A percentile compares a stretch with the other conserved stretches of the same genome.
These are phyloP conservation scores for Peronospora destructor DNA, from an alignment of 352 stramenopile species.

Conservation along the genomic window DNA sequence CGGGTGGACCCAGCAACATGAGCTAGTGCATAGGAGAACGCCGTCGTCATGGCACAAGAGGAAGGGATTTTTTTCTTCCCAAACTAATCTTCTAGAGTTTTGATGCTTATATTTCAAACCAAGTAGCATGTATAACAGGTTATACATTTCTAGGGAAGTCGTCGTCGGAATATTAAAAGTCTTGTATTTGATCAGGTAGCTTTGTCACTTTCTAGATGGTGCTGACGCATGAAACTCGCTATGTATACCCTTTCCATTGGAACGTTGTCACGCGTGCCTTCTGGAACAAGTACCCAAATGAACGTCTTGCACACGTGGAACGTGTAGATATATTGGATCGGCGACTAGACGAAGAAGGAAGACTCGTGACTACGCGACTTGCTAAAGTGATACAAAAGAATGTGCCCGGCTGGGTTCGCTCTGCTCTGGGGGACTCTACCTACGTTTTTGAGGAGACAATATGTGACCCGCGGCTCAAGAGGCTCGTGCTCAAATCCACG, in stretches of 20 bases:
- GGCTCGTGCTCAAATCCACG: constrained; percentile 70
- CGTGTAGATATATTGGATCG: constrained; percentile 78
- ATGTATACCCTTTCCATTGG: constrained; percentile 80
- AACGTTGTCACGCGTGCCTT: constrained; percentile 80
- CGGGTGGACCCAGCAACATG: too few species aligned
- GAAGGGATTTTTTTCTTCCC: too few species aligned
- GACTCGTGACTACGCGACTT: constrained; percentile 58
- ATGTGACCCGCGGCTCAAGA: constrained; percentile 57
- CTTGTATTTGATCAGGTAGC: neutral
- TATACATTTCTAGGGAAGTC: too few species aligned
- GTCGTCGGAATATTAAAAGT: too few species aligned
- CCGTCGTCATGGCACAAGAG: too few species aligned
- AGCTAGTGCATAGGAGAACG: too few species aligned
- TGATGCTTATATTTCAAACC: too few species aligned
- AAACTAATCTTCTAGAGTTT: too few species aligned
- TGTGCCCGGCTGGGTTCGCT: constrained; percentile 66
- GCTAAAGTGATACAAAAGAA: constrained; percentile 76
- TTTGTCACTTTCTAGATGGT: constrained; percentile 47
- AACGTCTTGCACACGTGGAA: constrained; percentile 69
- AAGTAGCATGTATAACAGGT: neutral
- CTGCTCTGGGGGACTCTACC: constrained; percentile 50
- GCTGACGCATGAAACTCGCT: constrained; percentile 59
- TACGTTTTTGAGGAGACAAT: constrained; percentile 82
- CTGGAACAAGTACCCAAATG: constrained; percentile 88
- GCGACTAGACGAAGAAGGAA: constrained; percentile 52